Base-by-base conservation (phyloP, 768 basidiomycete genomes). In the Rubroboletus pulcherrimus region DNA sequence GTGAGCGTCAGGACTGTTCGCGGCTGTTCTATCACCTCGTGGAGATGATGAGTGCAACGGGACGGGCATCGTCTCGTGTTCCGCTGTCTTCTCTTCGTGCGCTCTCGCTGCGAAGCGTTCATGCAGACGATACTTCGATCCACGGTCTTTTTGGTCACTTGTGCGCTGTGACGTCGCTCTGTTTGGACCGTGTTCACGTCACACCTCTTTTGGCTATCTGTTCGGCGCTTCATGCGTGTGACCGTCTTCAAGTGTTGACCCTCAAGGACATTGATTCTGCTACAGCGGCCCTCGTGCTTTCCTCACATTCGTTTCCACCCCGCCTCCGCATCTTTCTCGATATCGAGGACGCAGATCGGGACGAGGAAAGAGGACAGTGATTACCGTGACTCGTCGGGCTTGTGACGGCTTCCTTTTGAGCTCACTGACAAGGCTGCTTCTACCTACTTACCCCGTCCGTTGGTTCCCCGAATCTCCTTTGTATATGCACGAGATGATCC, bases 21-120 rank as follows among this genome's bases (percentile, higher is more conserved):
- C 59, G 53, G 0, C 42, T 83, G 26, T 51, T 82, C 31, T 61
- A 71, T 19, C 72, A 67, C 67, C 58, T 82, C 31, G 56, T 55
- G 35, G 49, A 39, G 21, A 51, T 48, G 54, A 41, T 48, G 54
- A 41, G 29, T 21, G 35, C 41, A 6, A 30, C 21, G 14, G 38
- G 54, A 29, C 44, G 21, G 5, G 21, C 21, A 5, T 10, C 37
- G 6, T 12, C 46, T 31, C 11, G 49, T 17, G n/a, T 58, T 6
- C 53, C 56, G 4, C 45, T 66, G 11, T 17, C 42, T 39, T 46
- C 17, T 30, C 51, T 65, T 31, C 33, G 37, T 1, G 41, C 38
- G 47, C 56, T 66, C 42, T 47, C 58, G 6, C 26, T 65, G 34
- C 61, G 58, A 30, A 47, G 58, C 3, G 31, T 63, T 17, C 30